Evolutionary conservation across 2,329 filamentous ascomycete genomes (phyloP), one percentile per base, ranked within the genome.

Genomic region (Aureobasidium sp.): DNA sequence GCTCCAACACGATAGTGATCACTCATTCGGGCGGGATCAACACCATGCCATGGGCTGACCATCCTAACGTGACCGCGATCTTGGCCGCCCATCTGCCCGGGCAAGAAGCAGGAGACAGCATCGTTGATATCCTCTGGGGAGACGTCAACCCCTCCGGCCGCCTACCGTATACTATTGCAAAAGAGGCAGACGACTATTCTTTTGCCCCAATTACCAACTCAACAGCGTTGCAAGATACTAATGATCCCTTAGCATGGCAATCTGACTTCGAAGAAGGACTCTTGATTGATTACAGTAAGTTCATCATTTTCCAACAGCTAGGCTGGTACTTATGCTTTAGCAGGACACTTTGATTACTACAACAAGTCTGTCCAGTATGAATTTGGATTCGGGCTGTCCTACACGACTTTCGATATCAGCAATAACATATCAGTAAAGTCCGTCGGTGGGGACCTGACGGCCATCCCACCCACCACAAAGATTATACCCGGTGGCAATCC

Each of bases 231-330:
- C 22, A 20, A 66, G 66, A 53, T 25, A 59, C 56, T 2, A 48
- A 42, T 37, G 22, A 25, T 25, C 22, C 66, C 49, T 22, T 51
- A 57, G 25, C 60, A 63, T 55, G 49, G 31, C 62, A 70, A 31
- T 71, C 73, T 53, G 68, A 71, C 57, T 75, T 71, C 64, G 67
- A 70, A n/a, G 77, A 78, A 69, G 75, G 76, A 20, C 65, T 79
- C 14, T 76, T 74, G 65, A 74, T 79, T 64, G 77, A 80, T 64
- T 80, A 80, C 67, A 72, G 22, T 25, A 25, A 25, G 22, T 25
- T 25, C 22, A 25, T 25, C 22, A 25, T 25, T 25, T 25, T 25
- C 22, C 22, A 25, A 25, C 22, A 25, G 22, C 22, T 25, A 25
- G 22, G 22, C 22, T 25, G 22, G 22, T 25, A 25, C 22, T 25